Conservation (phyloP, 208 protist genomes). For the Trypanosoma cruzi region DNA sequence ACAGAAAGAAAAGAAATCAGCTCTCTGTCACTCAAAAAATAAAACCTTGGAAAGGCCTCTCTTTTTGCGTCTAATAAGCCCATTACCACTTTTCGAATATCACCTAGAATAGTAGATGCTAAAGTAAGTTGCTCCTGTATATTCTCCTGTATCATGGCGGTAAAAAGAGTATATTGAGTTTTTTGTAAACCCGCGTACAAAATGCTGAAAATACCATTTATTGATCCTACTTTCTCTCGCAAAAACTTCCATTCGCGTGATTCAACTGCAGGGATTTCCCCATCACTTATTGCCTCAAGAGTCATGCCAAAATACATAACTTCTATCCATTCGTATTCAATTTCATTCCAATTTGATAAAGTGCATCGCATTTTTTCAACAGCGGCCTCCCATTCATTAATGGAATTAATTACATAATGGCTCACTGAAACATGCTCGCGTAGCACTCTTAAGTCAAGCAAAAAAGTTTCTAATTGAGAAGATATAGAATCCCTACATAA, state of each 20-base stretch:
- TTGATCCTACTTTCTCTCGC: slow-evolving; percentile 25
- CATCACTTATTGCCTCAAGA: slow-evolving; percentile 14
- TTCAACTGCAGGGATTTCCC: slow-evolving; percentile 3
- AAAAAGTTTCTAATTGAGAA: slow-evolving; percentile 57
- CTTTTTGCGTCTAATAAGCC: slow-evolving; percentile 94
- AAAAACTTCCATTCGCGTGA: slow-evolving; percentile 35
- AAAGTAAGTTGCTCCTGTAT: slow-evolving; percentile 88
- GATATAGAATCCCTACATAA: slow-evolving; percentile 36
- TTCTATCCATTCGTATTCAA: slow-evolving; percentile 53
- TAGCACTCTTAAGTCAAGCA: slow-evolving; percentile 48
- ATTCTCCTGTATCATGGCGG: slow-evolving; percentile 91
- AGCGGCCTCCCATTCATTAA: slow-evolving; percentile 75
- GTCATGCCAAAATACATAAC: slow-evolving; percentile 29
- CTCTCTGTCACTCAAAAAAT: slow-evolving; percentile 90
- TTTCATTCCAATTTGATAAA: slow-evolving; percentile 44
- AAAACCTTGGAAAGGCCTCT: slow-evolving; percentile 91
- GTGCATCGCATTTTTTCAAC: slow-evolving; percentile 62
- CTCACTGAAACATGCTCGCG: slow-evolving; percentile 54
- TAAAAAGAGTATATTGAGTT: slow-evolving; percentile 90
- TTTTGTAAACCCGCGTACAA: slow-evolving; percentile 49
- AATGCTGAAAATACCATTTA: slow-evolving; percentile 31
- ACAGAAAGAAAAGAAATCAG: slow-evolving; percentile 82
- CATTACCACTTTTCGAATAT: slow-evolving; percentile 87
- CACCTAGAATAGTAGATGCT: slow-evolving; percentile 87
- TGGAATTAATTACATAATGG: slow-evolving; percentile 46